Base-by-base conservation (phyloP, 345 rosid species). In the Crucihimalaya himalaica region DNA sequence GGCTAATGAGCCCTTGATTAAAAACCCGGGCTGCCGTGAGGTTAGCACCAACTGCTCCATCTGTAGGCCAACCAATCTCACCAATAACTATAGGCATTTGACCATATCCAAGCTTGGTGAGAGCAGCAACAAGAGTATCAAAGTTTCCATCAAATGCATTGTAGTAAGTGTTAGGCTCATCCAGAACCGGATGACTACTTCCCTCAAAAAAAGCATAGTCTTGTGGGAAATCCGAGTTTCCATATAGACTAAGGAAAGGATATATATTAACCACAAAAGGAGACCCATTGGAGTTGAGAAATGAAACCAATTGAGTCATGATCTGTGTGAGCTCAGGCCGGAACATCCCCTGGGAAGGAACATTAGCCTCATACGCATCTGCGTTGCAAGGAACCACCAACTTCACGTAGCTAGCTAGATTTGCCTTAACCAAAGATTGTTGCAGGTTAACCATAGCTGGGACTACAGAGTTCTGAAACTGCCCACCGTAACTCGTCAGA, bases 61-160 rank as follows among this genome's bases (percentile, higher is more conserved):
- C 97, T 0, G 92, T 83, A 39, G 99, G 99, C 99, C 97, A 95
- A 40, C 99, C 97, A 20, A 92, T 84, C 88, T 95, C 97, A 58
- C 99, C 99, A 58, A 95, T 81, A 45, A 92, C 91, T 37, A 95
- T 85, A 48, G 97, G 96, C 92, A 88, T 89, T 73, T 92, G 97
- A 66, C 87, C 87, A 63, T 86, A 95, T 16, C 97, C 99, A 48
- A 95, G 71, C 79, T 83, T 95, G 56, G 78, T 79, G 46, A 95
- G 96, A 13, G 99, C 94, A 46, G 97, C 84, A 63, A 92, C 91
- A 76, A 92, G 88, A 37, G 99, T 92, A 82, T 92, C 99, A 37
- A 71, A 86, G 71, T 95, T 95, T 51, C 97, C 97, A 83, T 95
- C 97, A 72, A 95, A 92, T 6, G 97, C 97, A 79, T 92, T 95